phyloP scores from a whole-genome alignment of 2,329 filamentous ascomycete species.

The Fusarium illudens region DNA sequence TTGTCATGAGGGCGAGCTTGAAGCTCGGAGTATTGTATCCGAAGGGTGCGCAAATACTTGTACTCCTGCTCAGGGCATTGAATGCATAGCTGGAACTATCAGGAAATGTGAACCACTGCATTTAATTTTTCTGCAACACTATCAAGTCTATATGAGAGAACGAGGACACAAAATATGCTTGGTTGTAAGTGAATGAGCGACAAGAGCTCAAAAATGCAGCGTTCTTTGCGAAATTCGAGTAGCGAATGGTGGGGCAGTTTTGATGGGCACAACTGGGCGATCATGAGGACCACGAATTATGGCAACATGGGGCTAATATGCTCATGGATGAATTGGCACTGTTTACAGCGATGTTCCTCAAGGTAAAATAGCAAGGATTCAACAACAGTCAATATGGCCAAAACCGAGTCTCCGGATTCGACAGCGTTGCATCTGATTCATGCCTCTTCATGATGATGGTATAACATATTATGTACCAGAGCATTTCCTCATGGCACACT shows the following conservation, averaged over 20 bases:
- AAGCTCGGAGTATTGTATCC: neutral
- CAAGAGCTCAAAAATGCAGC: neutral
- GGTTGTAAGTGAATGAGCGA: neutral
- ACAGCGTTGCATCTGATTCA: neutral
- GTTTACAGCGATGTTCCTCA: neutral
- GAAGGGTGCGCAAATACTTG: neutral
- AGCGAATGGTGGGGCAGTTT: neutral
- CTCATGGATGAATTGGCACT: neutral
- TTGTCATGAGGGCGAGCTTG: neutral
- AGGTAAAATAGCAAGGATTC: neutral
- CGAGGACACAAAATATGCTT: too few species aligned
- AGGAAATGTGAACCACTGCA: neutral
- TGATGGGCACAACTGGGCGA: neutral
- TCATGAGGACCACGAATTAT: neutral
- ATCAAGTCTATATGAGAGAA: too few species aligned
- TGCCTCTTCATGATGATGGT: neutral
- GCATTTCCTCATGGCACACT: neutral
- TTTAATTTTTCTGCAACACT: neutral
- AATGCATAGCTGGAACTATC: neutral
- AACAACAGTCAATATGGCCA: neutral
- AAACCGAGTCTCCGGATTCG: neutral
- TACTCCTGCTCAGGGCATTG: neutral
- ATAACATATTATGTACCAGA: neutral
- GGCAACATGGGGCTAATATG: neutral
- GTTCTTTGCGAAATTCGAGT: neutral